These are phyloP conservation scores for Epichloe brachyelytri DNA, from an alignment of 2,329 filamentous ascomycete species.

Conservation along the genomic window DNA sequence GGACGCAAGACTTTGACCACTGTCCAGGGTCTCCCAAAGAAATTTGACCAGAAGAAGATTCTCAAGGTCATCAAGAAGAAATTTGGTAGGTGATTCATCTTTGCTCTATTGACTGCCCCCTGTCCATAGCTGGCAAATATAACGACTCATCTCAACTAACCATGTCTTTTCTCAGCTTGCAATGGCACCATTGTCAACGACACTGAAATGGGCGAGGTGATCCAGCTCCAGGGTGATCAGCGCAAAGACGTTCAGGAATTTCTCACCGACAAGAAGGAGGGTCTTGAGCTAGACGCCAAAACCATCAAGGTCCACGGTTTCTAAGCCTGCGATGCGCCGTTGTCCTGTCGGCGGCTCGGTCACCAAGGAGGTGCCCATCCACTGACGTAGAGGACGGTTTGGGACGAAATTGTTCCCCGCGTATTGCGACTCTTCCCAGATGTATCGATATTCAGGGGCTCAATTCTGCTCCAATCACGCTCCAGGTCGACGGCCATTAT, in stretches of 20 bases:
- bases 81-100: conserved; percentile 53
- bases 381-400: conserved; percentile 19
- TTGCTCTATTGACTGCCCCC: neutral
- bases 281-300: conserved; percentile 86
- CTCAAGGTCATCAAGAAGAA: conserved; percentile 99
- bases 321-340: conserved; percentile 28
- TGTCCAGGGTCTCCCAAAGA: conserved; percentile 95
- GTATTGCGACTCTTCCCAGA: conserved; percentile 14
- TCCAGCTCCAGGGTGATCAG: conserved; percentile 98
- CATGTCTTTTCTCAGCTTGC: conserved; percentile 51
- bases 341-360: conserved; percentile 21
- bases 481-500: conserved; percentile 15
- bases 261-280: conserved; percentile 89
- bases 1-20: conserved; percentile 99
- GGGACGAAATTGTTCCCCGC: conserved; percentile 15
- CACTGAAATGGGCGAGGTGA: conserved; percentile 96
- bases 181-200: conserved; percentile 99
- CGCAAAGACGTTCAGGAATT: conserved; percentile 98
- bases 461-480: conserved; percentile 15
- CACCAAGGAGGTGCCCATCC: conserved; percentile 14
- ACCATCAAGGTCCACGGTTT: conserved; percentile 76
- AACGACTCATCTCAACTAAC: conserved; percentile 4
- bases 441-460: conserved; percentile 19
- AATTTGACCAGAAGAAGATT: conserved; percentile 99
- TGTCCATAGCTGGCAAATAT: neutral